Base-by-base conservation (phyloP, 805 yeast genomes). In the Candida piceae region DNA sequence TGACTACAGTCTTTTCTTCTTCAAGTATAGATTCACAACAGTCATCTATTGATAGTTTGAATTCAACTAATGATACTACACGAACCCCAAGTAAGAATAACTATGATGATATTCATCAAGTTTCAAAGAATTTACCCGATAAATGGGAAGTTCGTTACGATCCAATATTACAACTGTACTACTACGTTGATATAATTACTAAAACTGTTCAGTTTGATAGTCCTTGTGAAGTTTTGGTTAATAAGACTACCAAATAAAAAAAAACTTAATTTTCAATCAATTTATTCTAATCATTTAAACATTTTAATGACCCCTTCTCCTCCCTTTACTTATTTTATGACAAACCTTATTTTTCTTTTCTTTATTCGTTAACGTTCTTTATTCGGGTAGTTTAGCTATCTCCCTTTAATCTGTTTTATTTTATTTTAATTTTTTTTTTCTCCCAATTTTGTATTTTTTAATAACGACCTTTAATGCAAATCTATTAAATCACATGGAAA, bases 181-280 rank as follows among this genome's bases (percentile, higher is more conserved):
- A 67, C 46, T 70, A 67, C 41, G 44, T 67, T 13, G 67, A 70
- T 40, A 42, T 47, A 17, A 33, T 39, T 13, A 61, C 62, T 10
- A 60, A 58, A 31, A 44, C 58, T 3, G 55, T 69, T 11, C 64
- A 67, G 35, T 67, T 69, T 43, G 74, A 70, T 48, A 63, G 62
- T 29, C 74, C 76, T 2, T 52, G 63, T 32, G 75, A 70, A 49
- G 74, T 70, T n/a, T 20, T 40, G 15, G 42, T 39, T 21, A 41
- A 32, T 34, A 16, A 37, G n/a, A n/a, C n/a, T n/a, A n/a, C n/a
- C n/a, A n/a, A n/a, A n/a, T n/a, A n/a, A n/a, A n/a, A n/a, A n/a
- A n/a, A n/a, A n/a, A n/a, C n/a, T n/a, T n/a, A n/a, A n/a, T n/a
- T n/a, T n/a, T n/a, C n/a, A n/a, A n/a, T n/a, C n/a, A n/a, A n/a